A percentile compares a stretch with the other conserved stretches of the same genome.
phyloP scores from a whole-genome alignment of 2,329 filamentous ascomycete species.

The Triangularia setosa region DNA sequence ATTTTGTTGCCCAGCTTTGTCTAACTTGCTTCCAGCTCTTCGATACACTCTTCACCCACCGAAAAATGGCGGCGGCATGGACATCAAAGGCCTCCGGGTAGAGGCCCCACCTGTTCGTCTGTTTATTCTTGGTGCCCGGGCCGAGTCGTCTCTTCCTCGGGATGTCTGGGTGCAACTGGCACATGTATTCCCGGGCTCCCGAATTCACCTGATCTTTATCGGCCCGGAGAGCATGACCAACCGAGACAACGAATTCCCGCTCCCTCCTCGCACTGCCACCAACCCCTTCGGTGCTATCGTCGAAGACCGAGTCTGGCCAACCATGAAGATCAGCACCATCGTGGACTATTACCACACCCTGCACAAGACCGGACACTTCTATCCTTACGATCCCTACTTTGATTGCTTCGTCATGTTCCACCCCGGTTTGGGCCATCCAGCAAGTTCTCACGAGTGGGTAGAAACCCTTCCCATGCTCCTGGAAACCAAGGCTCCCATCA shows the following conservation, averaged over 20 bases:
- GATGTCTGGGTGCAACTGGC: slow-evolving; percentile 91
- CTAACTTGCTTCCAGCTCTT: slow-evolving; percentile 55
- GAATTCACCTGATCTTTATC: slow-evolving; percentile 89
- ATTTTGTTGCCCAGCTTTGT: not conserved
- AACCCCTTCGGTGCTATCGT: slow-evolving; percentile 95
- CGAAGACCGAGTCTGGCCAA: slow-evolving; percentile 82
- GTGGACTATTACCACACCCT: slow-evolving; percentile 98
- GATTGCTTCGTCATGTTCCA: slow-evolving; percentile 98
- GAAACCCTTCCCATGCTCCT: slow-evolving; percentile 84
- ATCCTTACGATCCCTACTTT: slow-evolving; percentile 96
- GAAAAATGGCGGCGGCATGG: slow-evolving; percentile 66
- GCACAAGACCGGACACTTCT: slow-evolving; percentile 84
- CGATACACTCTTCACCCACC: slow-evolving; percentile 93
- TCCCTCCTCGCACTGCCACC: slow-evolving; percentile 75
- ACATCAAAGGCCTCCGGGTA: slow-evolving; percentile 74
- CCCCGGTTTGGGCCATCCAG: slow-evolving; percentile 90
- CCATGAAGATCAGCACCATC: slow-evolving; percentile 95
- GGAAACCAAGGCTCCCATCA: slow-evolving; percentile 91
- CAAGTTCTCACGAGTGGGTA: slow-evolving; percentile 89
- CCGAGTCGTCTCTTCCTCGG: slow-evolving; percentile 93
- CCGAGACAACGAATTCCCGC: slow-evolving; percentile 85
- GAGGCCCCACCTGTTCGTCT: slow-evolving; percentile 85
- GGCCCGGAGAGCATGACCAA: slow-evolving; percentile 95
- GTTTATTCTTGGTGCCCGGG: slow-evolving; percentile 90
- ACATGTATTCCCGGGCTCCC: slow-evolving; percentile 91